A percentile compares a stretch with the other conserved stretches of the same genome.
These are phyloP conservation scores for Trametes maxima DNA, from an alignment of 768 basidiomycete genomes.

Conservation along the genomic window DNA sequence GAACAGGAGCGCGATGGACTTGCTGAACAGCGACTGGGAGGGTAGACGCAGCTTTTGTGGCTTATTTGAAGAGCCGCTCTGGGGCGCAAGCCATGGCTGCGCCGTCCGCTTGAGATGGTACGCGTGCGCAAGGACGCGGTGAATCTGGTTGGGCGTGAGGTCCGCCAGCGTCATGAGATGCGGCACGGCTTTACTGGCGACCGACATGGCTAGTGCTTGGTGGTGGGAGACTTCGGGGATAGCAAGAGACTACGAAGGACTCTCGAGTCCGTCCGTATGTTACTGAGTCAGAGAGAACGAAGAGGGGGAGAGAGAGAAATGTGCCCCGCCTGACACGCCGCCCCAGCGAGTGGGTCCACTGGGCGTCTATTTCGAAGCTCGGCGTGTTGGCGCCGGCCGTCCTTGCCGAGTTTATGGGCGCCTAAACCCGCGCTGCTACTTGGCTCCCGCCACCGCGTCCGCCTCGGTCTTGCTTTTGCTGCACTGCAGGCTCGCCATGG, in stretches of 20 bases:
- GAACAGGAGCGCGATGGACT: conserved; percentile 88
- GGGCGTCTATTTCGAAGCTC: too few species aligned
- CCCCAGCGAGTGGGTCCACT: too few species aligned
- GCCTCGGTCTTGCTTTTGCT: background rate
- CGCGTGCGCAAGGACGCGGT: conserved; percentile 64
- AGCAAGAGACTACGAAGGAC: too few species aligned
- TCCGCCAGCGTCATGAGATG: conserved; percentile 91
- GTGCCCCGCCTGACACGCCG: too few species aligned
- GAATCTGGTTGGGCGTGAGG: conserved; percentile 74
- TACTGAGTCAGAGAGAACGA: too few species aligned
- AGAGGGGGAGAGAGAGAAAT: too few species aligned
- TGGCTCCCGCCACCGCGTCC: too few species aligned
- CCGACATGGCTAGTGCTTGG: background rate
- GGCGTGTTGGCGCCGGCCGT: too few species aligned
- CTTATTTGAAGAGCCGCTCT: conserved; percentile 37
- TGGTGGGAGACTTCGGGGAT: too few species aligned
- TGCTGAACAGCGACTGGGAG: conserved; percentile 75
- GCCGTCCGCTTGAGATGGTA: conserved; percentile 63
- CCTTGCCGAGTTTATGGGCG: too few species aligned
- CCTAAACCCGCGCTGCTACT: too few species aligned
- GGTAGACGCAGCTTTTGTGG: conserved; percentile 52
- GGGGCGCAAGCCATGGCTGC: conserved; percentile 68
- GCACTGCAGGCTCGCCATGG: conserved; percentile 32
- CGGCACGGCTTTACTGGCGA: conserved; percentile 40
- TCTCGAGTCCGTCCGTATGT: too few species aligned